A percentile compares a stretch with the other conserved stretches of the same genome.
Evolutionary conservation across 768 basidiomycete genomes (phyloP).

Genomic region (Lyophyllum shimeji): DNA sequence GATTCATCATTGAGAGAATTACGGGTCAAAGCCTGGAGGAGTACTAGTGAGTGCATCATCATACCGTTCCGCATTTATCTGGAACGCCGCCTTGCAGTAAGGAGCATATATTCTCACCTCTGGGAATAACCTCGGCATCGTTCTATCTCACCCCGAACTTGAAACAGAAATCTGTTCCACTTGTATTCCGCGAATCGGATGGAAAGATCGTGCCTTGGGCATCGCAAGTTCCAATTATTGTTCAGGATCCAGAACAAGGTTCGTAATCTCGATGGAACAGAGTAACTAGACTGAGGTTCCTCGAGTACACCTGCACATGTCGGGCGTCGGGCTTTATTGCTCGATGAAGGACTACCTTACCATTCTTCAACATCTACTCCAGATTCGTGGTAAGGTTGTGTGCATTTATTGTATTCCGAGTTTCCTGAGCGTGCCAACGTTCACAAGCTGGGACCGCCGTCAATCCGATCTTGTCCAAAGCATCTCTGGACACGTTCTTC

Average conservation of each 20-base stretch:
- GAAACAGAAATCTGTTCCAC: constrained; percentile 7
- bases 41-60: constrained; percentile 22
- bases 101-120: constrained; percentile 21
- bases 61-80: not conserved
- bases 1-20: constrained; percentile 28
- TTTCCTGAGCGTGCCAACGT: not conserved
- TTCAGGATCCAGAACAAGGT: constrained; percentile 19
- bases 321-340: constrained; percentile 14
- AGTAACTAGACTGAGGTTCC: not conserved
- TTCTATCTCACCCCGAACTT: constrained; percentile 19
- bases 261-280: not conserved
- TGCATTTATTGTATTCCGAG: not conserved
- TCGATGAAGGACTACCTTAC: constrained; percentile 21
- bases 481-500: constrained; percentile 12
- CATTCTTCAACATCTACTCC: constrained; percentile 15
- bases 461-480: constrained; percentile 11
- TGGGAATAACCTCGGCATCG: constrained; percentile 17
- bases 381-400: constrained; percentile 9
- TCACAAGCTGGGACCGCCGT: constrained; percentile 12
- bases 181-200: constrained; percentile 12
- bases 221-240: constrained; percentile 8
- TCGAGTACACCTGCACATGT: constrained; percentile 18
- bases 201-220: constrained; percentile 16
- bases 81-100: constrained; percentile 10
- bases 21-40: constrained; percentile 26